Evolutionary conservation across 192 early-diverging fungal species (phyloP), one percentile per base, ranked within the genome.

Genomic region (Coemansia sp.): DNA sequence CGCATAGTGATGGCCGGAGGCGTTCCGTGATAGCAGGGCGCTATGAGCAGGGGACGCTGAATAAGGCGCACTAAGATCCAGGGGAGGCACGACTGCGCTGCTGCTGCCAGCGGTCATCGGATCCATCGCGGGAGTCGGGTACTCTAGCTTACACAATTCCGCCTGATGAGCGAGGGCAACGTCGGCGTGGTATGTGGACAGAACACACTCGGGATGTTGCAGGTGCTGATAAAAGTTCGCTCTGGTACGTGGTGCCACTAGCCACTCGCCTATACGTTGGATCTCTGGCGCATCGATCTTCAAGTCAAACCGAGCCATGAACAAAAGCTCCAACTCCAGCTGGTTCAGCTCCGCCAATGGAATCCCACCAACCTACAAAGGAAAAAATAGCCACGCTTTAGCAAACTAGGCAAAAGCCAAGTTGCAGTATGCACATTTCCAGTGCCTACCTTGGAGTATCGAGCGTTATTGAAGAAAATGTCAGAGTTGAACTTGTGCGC

Each of bases 401-500:
- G 43, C 9, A 51, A 24, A 51, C 9, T 14, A 26, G 23, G 1
- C 7, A 10, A 6, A 21, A 23, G 9, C 46, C 24, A 23, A 23
- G 13, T 26, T 14, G 26, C 13, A 28, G 26, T 9, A 51, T 10
- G 8, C 42, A 37, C 4, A 31, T 31, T 31, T 35, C 7, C 2
- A 8, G 3, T 33, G 38, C 59, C 43, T 76, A 77, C 75, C 62
- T 76, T 81, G 48, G 91, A 86, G 77, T 93, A 93, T 38, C 88
- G 88, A 5, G 85, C 73, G 63, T 91, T 93, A 33, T 86, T 84
- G 67, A 87, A 89, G 63, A 89, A 91, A 5, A 90, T 79, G 73
- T 93, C 91, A 0, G 88, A 90, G 38, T 83, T 84, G 50, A 91
- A 91, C 69, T 93, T 93, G 58, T 85, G 86, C 5, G 90, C 90